Conservation (phyloP, 257 asterid genomes). For the Nicotiana sylvestris region DNA sequence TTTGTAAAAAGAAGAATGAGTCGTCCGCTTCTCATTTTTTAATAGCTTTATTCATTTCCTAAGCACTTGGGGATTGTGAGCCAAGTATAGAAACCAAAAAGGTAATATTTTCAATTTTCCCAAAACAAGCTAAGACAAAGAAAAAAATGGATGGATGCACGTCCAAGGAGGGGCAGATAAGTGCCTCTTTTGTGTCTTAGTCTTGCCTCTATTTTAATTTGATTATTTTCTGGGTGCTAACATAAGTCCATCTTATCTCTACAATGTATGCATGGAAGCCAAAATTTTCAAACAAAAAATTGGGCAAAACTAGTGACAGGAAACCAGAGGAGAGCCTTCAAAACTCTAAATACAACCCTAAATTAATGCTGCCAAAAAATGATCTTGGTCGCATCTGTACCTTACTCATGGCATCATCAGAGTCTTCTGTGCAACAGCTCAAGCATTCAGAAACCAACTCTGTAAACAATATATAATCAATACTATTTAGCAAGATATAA, state of each 20-base stretch:
- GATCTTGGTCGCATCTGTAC: conserved; percentile 23
- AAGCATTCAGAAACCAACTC: conserved; percentile 84
- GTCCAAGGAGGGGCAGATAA: not conserved
- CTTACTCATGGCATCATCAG: conserved; percentile 92
- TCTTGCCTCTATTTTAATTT: not conserved
- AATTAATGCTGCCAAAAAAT: not conserved
- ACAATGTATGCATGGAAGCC: not conserved
- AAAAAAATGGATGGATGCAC: not conserved
- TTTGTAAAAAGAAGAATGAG: not conserved
- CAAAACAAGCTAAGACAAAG: not conserved
- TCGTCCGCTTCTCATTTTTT: not conserved
- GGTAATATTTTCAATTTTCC: not conserved
- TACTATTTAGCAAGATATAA: not conserved
- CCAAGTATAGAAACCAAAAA: not conserved
- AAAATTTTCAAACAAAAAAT: not conserved
- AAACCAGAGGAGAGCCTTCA: not conserved
- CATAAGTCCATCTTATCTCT: not conserved
- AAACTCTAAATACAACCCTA: not conserved
- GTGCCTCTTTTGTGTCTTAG: not conserved
- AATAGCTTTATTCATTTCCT: not conserved
- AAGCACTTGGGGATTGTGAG: not conserved
- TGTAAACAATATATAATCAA: conserved; percentile 26
- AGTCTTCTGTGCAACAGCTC: conserved; percentile 90
- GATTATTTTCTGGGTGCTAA: not conserved
- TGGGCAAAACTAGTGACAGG: not conserved